A percentile compares a stretch with the other conserved stretches of the same genome.
Evolutionary conservation across 768 basidiomycete genomes (phyloP).

Genomic region (Suillus paluster): DNA sequence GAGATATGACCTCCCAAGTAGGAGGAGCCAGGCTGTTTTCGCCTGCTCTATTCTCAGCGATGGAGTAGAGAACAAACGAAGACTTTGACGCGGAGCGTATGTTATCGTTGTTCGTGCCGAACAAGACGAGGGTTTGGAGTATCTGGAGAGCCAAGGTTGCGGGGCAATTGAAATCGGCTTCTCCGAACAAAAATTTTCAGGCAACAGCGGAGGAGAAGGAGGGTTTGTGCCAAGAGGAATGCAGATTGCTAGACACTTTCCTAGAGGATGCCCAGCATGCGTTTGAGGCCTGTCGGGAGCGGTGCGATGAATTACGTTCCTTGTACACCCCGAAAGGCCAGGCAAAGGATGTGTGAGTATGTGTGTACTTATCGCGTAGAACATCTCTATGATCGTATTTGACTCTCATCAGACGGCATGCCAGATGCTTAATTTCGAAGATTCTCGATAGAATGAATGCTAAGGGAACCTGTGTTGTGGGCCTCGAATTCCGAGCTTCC

Average conservation of each 20-base stretch:
- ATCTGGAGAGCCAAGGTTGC: conserved; percentile 29
- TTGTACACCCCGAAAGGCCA: no score
- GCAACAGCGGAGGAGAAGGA: conserved; percentile 13
- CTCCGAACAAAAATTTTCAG: conserved; percentile 1
- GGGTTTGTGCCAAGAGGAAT: conserved; percentile 14
- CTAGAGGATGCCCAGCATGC: conserved; percentile 24
- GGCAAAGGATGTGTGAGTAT: background rate
- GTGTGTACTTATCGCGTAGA: background rate
- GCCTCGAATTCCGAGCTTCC: background rate
- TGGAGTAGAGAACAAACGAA: conserved; percentile 19
- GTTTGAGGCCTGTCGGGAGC: conserved; percentile 16
- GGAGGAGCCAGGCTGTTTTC: conserved; percentile 29
- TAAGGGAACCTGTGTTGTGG: no score
- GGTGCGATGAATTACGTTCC: background rate
- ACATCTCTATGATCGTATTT: background rate
- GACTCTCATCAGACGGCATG: background rate
- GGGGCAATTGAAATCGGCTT: conserved; percentile 18
- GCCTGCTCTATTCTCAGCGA: conserved; percentile 28
- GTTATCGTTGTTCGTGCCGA: conserved; percentile 25
- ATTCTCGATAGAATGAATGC: background rate
- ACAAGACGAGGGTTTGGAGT: conserved; percentile 28
- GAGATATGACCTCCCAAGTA: conserved; percentile 26
- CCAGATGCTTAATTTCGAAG: background rate
- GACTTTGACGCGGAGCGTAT: conserved; percentile 15
- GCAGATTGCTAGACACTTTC: conserved; percentile 9